Evolutionary conservation across 495 filamentous ascomycete genomes (phyloP).

Genomic region (Aspergillus cavernicola): DNA sequence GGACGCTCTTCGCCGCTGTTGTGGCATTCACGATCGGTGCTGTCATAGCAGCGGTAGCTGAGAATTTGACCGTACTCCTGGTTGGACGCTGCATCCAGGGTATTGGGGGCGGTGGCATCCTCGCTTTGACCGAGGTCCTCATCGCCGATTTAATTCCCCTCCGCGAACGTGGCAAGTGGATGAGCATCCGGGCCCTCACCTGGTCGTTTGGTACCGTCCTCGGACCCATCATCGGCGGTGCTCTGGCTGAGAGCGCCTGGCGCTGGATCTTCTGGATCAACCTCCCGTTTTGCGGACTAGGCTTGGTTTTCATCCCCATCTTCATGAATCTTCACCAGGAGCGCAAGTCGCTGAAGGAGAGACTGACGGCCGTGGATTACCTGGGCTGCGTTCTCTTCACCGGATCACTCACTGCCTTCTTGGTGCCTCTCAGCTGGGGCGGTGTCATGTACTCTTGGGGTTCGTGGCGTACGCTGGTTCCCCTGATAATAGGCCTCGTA

Average conservation of each 20-base stretch:
- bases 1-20: conserved; percentile 35
- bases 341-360: conserved; percentile 14
- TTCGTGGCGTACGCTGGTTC: conserved; percentile 45
- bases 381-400: conserved; percentile 52
- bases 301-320: conserved; percentile 46
- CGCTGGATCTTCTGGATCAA: conserved; percentile 69
- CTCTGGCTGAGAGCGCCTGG: conserved; percentile 10
- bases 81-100: conserved; percentile 31
- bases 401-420: conserved; percentile 35
- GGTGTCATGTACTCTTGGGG: conserved; percentile 52
- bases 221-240: conserved; percentile 36
- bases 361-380: conserved; percentile 49
- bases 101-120: conserved; percentile 30
- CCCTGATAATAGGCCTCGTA: conserved; percentile 16
- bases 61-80: conserved; percentile 28
- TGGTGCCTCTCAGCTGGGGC: conserved; percentile 53
- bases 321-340: conserved; percentile 35
- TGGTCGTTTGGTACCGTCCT: conserved; percentile 23
- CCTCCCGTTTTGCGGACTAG: conserved; percentile 46
- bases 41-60: conserved; percentile 30
- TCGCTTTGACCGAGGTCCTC: conserved; percentile 28
- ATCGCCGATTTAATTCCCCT: conserved; percentile 39
- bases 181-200: conserved; percentile 21
- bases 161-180: conserved; percentile 29
- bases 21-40: conserved; percentile 38